Base-by-base conservation (phyloP, 1,284 basidiomycete genomes). In the Marasmius fiardii region DNA sequence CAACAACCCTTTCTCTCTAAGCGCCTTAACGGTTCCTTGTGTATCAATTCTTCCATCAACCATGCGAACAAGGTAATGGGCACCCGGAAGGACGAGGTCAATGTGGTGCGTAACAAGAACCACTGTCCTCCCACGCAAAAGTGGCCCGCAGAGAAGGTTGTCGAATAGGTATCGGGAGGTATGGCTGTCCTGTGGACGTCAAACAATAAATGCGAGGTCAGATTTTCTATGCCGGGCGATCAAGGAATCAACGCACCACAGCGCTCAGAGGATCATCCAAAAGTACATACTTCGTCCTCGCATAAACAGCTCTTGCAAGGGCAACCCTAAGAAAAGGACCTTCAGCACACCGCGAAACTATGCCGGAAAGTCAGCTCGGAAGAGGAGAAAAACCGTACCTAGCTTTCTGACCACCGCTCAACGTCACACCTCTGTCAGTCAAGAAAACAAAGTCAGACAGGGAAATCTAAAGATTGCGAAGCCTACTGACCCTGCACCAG, bases 61-160 rank as follows among this genome's bases (percentile, higher is more conserved):
- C 84, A 91, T 85, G n/a, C 85, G 81, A 4, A 91, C 79, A 18
- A 89, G 73, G 63, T 89, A 89, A 57, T 84, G 67, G 0, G 88
- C 80, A 1, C 81, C 84, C 0, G 88, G 87, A 20, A 90, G 75
- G 20, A 90, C 85, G 1, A 91, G 75, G 55, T 88, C 85, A 47
- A 90, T 84, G 59, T 91, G 87, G 61, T 91, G 88, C 0, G 88
- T 91, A 14, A 89, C 85, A 6, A 88, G n/a, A n/a, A n/a, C n/a
- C n/a, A n/a, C n/a, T n/a, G n/a, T n/a, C n/a, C n/a, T 88, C 90
- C 14, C 89, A 79, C 54, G 85, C 75, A 1, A 66, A 11, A 92
- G 73, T 10, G 85, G 83, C 0, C 88, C 89, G 16, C 74, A 73
- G 37, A 92, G 69, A 10, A 88, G 74, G 49, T 79, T 77, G 35